Percentiles rank a stretch among this genome's conserved stretches.
Conservation (phyloP, 176 grass and related monocot genomes). For the Tillandsia fasciculata region DNA sequence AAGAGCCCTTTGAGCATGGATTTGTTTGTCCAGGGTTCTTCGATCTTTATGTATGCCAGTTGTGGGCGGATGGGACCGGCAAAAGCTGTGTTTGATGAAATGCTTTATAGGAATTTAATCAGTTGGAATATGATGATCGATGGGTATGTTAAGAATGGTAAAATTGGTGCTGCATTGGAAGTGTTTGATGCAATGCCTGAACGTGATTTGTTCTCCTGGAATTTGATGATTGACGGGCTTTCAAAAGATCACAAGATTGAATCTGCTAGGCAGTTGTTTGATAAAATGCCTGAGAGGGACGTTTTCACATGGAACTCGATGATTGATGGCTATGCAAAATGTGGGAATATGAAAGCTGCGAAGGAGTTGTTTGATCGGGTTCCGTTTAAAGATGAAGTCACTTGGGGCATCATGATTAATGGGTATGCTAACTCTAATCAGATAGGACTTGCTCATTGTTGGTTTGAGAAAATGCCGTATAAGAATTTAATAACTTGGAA, state of each 20-base stretch:
- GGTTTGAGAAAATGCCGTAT: constrained; percentile 23
- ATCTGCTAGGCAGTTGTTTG: constrained; percentile 13
- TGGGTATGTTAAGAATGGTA: constrained; percentile 16
- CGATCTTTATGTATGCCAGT: constrained; percentile 16
- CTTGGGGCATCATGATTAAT: constrained; percentile 22
- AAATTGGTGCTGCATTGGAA: background rate
- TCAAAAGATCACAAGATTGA: constrained; percentile 8
- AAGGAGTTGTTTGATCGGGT: constrained; percentile 12
- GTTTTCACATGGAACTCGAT: constrained; percentile 23
- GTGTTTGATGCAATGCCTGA: constrained; percentile 14
- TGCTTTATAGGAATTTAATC: constrained; percentile 19
- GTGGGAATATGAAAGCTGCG: constrained; percentile 11
- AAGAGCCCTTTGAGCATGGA: constrained; percentile 11
- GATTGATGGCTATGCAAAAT: constrained; percentile 19
- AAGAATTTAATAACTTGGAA: constrained; percentile 21
- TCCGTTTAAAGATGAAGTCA: constrained; percentile 20
- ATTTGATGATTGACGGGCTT: constrained; percentile 19
- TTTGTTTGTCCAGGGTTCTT: constrained; percentile 19
- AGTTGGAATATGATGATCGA: constrained; percentile 20
- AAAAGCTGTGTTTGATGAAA: constrained; percentile 12
- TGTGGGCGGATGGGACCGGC: constrained; percentile 6
- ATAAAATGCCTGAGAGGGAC: constrained; percentile 20
- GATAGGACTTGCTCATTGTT: constrained; percentile 11
- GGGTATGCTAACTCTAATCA: constrained; percentile 19
- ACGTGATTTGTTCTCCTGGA: constrained; percentile 23